Evolutionary conservation across 2,329 filamentous ascomycete species (phyloP).

Genomic region (Escovopsis sp.): DNA sequence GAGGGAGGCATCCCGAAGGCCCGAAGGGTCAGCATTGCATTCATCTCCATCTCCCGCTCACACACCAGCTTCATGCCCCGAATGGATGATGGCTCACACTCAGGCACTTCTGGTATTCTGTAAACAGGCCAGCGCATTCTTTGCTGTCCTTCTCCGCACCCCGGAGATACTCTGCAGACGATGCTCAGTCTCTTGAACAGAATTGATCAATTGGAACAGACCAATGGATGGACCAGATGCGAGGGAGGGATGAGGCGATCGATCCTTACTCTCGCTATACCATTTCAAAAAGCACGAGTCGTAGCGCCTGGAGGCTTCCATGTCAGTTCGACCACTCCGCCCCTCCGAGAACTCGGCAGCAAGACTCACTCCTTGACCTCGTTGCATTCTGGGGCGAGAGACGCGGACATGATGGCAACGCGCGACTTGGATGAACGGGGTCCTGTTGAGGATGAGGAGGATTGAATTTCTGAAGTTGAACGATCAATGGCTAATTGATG

Average conservation of each 20-base stretch:
- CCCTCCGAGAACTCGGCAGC: neutral
- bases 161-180: conserved; percentile 75
- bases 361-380: conserved; percentile 82
- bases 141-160: conserved; percentile 67
- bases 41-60: neutral
- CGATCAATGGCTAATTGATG: too few species aligned
- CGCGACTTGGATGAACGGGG: neutral
- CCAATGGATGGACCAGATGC: neutral
- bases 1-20: too few species aligned
- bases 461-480: neutral
- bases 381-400: conserved; percentile 87
- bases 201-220: too few species aligned
- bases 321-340: neutral
- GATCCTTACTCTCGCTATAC: conserved; percentile 85
- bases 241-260: conserved; percentile 6
- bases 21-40: too few species aligned
- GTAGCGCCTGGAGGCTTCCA: conserved; percentile 50
- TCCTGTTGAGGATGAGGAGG: neutral
- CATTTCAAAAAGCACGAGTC: conserved; percentile 97
- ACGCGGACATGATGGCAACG: conserved; percentile 62
- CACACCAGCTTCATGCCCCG: neutral
- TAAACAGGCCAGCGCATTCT: conserved; percentile 76
- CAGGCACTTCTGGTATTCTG: conserved; percentile 76
- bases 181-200: too few species aligned
- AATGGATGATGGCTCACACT: conserved; percentile 38